phyloP scores from a whole-genome alignment of 768 basidiomycete genomes.

The Russula sp. region DNA sequence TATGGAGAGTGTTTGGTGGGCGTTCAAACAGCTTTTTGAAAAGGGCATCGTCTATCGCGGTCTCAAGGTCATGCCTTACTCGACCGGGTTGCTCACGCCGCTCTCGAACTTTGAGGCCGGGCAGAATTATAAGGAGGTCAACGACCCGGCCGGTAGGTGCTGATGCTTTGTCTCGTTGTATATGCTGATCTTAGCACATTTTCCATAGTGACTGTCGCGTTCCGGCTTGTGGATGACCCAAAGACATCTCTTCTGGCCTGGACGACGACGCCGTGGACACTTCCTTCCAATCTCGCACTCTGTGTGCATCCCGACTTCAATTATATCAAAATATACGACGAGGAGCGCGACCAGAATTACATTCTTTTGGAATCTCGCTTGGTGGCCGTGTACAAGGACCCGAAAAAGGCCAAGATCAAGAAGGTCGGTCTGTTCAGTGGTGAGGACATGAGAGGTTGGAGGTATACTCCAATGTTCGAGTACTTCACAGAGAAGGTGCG shows the following conservation, averaged over 20 bases:
- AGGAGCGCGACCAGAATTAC: slow-evolving; percentile 80
- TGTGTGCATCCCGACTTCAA: slow-evolving; percentile 96
- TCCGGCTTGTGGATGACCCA: slow-evolving; percentile 92
- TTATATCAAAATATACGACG: slow-evolving; percentile 95
- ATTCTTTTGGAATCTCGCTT: slow-evolving; percentile 89
- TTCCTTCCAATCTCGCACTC: slow-evolving; percentile 91
- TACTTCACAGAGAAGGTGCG: slow-evolving; percentile 92
- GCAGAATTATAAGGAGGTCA: slow-evolving; percentile 86
- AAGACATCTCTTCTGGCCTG: slow-evolving; percentile 88
- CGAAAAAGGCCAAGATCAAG: slow-evolving; percentile 95
- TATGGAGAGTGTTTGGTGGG: slow-evolving; percentile 99
- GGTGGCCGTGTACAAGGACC: slow-evolving; percentile 89
- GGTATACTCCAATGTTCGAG: slow-evolving; percentile 91
- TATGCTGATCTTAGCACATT: not conserved
- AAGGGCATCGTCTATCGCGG: slow-evolving; percentile 93
- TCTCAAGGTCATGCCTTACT: slow-evolving; percentile 95
- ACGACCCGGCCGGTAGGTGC: slow-evolving; percentile 80
- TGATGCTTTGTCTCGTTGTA: not conserved
- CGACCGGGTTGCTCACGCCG: slow-evolving; percentile 92
- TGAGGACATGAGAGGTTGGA: slow-evolving; percentile 92
- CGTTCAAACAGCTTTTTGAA: slow-evolving; percentile 89
- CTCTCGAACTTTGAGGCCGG: slow-evolving; percentile 98
- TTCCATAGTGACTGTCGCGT: slow-evolving; percentile 76
- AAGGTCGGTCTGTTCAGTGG: slow-evolving; percentile 87
- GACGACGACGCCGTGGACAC: slow-evolving; percentile 99